phyloP scores from a whole-genome alignment of 2,329 filamentous ascomycete species.

The Stagonosporopsis vannaccii region DNA sequence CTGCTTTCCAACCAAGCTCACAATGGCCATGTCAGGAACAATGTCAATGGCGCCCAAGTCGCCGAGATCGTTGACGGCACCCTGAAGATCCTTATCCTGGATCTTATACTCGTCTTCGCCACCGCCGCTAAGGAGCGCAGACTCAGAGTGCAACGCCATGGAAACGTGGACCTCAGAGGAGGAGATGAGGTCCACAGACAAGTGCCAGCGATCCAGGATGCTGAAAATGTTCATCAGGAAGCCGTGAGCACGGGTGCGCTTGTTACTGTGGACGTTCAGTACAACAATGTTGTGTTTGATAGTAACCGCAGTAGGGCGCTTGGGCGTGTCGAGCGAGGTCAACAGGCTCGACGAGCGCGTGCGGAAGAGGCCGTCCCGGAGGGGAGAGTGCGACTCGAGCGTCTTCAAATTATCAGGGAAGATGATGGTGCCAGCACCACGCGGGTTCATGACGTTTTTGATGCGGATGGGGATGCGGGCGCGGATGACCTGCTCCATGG shows the following conservation, averaged over 20 bases:
- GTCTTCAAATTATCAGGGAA: slow-evolving; percentile 74
- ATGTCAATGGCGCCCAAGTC: slow-evolving; percentile 91
- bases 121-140: slow-evolving; percentile 59
- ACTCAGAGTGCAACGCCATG: slow-evolving; percentile 89
- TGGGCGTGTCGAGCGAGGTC: slow-evolving; percentile 54
- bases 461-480: slow-evolving; percentile 86
- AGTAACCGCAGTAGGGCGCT: slow-evolving; percentile 74
- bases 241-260: slow-evolving; percentile 92
- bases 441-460: slow-evolving; percentile 90
- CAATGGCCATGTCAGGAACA: slow-evolving; percentile 89
- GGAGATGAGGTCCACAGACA: slow-evolving; percentile 95
- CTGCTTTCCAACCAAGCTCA: slow-evolving; percentile 91
- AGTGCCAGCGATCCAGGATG: slow-evolving; percentile 82
- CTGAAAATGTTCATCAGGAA: slow-evolving; percentile 95
- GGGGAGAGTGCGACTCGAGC: slow-evolving; percentile 60
- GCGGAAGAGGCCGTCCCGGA: slow-evolving; percentile 65
- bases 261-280: slow-evolving; percentile 98
- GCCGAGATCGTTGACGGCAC: slow-evolving; percentile 71
- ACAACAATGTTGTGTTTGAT: slow-evolving; percentile 98
- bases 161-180: slow-evolving; percentile 97
- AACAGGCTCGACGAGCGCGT: slow-evolving; percentile 57
- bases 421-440: slow-evolving; percentile 79
- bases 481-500: slow-evolving; percentile 88
- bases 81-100: slow-evolving; percentile 56
- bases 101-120: slow-evolving; percentile 58